Percentiles rank a stretch among this genome's conserved stretches.
phyloP scores from a whole-genome alignment of 768 basidiomycete genomes.

The Calocybe gangraenosa region DNA sequence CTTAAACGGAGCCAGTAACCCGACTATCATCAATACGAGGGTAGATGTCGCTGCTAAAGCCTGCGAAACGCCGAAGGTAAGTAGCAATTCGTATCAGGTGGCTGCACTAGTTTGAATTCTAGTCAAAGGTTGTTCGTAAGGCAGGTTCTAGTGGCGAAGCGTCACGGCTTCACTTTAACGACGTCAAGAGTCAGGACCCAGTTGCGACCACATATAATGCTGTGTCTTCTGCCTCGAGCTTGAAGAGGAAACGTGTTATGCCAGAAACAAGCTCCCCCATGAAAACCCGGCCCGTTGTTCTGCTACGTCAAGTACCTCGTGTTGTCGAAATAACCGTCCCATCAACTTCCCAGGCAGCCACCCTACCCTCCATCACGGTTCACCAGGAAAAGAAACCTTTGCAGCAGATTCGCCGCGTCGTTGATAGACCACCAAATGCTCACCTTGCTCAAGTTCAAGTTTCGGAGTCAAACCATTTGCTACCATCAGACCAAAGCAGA shows the following conservation, averaged over 20 bases:
- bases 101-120: not conserved
- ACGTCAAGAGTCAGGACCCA: not conserved
- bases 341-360: slow-evolving; percentile 1
- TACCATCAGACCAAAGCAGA: not conserved
- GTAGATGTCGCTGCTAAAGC: slow-evolving; percentile 19
- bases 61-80: slow-evolving; percentile 8
- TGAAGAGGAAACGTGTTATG: slow-evolving; percentile 41
- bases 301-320: slow-evolving; percentile 26
- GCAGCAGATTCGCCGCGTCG: slow-evolving; percentile 17
- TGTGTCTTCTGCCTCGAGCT: slow-evolving; percentile 11
- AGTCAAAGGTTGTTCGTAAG: slow-evolving; percentile 1
- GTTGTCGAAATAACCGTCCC: slow-evolving; percentile 6
- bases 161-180: slow-evolving; percentile 1
- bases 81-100: not conserved
- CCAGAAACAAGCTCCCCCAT: slow-evolving; percentile 23
- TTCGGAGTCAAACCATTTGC: not conserved
- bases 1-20: slow-evolving; percentile 8
- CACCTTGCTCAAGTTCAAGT: not conserved
- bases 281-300: slow-evolving; percentile 21
- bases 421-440: slow-evolving; percentile 9
- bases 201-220: not conserved
- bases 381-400: slow-evolving; percentile 8
- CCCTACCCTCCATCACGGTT: slow-evolving; percentile 1
- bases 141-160: not conserved
- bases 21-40: slow-evolving; percentile 9